Percentiles rank a stretch among this genome's conserved stretches.
Conservation (phyloP, 345 rosid genomes). For the Brassica nigra region DNA sequence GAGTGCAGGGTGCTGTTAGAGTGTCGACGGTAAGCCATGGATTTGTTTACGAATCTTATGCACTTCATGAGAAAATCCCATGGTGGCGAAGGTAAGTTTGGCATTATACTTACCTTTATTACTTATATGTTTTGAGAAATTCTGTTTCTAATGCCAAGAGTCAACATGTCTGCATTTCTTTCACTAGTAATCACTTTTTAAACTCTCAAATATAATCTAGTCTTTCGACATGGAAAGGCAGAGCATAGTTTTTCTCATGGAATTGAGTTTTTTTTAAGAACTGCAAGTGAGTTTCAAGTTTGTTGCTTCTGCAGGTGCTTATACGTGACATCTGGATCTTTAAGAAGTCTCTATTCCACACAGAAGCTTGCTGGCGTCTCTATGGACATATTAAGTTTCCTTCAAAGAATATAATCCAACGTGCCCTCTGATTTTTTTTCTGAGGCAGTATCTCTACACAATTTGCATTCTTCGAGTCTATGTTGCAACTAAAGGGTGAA, state of each 20-base stretch:
- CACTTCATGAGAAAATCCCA: conserved; percentile 61
- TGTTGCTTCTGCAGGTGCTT: conserved; percentile 58
- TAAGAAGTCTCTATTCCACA: conserved; percentile 85
- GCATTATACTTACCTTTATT: neutral
- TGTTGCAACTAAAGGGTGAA: neutral
- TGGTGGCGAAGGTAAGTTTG: conserved; percentile 75
- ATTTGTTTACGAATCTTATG: conserved; percentile 80
- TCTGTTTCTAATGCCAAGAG: neutral
- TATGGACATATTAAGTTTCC: conserved; percentile 60
- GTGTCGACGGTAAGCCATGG: conserved; percentile 83
- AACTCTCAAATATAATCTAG: neutral
- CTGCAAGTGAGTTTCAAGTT: neutral
- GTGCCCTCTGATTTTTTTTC: conserved; percentile 6
- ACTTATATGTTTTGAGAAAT: neutral
- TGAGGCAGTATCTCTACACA: conserved; percentile 9
- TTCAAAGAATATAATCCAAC: neutral
- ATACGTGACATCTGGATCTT: conserved; percentile 93
- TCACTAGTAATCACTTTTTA: neutral
- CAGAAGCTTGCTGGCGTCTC: conserved; percentile 85
- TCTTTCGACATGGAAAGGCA: neutral
- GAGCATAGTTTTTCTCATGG: neutral
- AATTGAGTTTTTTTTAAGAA: neutral
- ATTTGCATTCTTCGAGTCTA: neutral
- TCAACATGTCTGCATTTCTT: neutral
- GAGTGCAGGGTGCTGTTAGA: conserved; percentile 67